phyloP scores from a whole-genome alignment of 768 basidiomycete species.

The Suillus alpinus region DNA sequence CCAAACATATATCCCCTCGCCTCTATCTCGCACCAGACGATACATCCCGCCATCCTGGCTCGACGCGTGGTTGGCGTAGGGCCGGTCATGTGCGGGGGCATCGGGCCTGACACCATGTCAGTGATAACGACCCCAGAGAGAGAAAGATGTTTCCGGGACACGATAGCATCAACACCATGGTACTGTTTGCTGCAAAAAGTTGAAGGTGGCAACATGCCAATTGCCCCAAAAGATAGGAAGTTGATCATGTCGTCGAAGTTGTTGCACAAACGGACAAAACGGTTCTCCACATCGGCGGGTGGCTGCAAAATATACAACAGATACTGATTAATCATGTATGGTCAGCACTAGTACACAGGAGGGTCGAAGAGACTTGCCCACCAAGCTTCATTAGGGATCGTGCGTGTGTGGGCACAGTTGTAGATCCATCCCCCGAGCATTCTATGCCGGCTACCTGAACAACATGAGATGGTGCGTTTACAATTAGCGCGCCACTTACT shows the following conservation, averaged over 20 bases:
- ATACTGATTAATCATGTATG: slow-evolving; percentile 1
- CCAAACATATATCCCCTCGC: slow-evolving; percentile 29
- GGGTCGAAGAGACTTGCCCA: slow-evolving; percentile 20
- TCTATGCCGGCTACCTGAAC: slow-evolving; percentile 16
- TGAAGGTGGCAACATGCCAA: slow-evolving; percentile 18
- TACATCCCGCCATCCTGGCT: slow-evolving; percentile 12
- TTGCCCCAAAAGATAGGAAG: slow-evolving; percentile 25
- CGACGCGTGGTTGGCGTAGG: slow-evolving; percentile 7
- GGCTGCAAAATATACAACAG: slow-evolving; percentile 8
- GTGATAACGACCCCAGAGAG: slow-evolving; percentile 19
- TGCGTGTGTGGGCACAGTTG: slow-evolving; percentile 17
- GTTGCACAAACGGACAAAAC: slow-evolving; percentile 29
- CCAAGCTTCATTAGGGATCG: slow-evolving; percentile 31
- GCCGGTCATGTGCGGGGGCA: not conserved
- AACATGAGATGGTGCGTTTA: not conserved
- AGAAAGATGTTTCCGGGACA: slow-evolving; percentile 19
- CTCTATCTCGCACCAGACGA: slow-evolving; percentile 25
- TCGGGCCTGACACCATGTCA: slow-evolving; percentile 15
- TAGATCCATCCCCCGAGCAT: slow-evolving; percentile 33
- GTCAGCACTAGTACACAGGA: not conserved
- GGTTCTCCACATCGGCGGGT: slow-evolving; percentile 25
- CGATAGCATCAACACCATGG: not conserved
- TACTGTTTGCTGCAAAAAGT: slow-evolving; percentile 13
- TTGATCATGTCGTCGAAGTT: slow-evolving; percentile 28
- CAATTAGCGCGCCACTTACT: slow-evolving; percentile 1